Percentiles rank a stretch among this genome's conserved stretches.
phyloP scores from a whole-genome alignment of 2,329 filamentous ascomycete species.

The Calonectria ilicicola region DNA sequence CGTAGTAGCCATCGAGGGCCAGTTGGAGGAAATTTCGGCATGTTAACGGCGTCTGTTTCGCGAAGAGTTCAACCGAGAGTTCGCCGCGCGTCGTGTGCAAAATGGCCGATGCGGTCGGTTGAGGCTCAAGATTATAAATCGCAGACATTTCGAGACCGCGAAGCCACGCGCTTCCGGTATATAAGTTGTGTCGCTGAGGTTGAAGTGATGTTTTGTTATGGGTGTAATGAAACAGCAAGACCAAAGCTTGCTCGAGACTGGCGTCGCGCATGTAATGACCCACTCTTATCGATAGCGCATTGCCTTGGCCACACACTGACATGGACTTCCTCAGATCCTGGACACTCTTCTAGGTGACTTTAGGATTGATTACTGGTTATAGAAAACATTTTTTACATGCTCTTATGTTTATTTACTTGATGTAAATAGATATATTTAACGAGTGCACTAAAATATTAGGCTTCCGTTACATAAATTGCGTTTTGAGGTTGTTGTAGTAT shows the following conservation, averaged over 20 bases:
- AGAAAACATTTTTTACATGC: not conserved
- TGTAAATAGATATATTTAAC: too few species aligned
- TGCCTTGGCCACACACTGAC: not conserved
- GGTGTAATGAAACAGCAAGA: not conserved
- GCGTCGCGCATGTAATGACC: not conserved
- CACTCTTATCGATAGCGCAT: constrained; percentile 14
- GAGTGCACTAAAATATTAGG: too few species aligned
- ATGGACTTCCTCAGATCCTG: not conserved
- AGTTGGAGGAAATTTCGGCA: constrained; percentile 97
- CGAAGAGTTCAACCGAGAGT: constrained; percentile 92
- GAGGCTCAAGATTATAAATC: constrained; percentile 94
- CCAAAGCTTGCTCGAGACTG: not conserved
- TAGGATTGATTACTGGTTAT: not conserved
- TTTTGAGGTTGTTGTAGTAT: not conserved
- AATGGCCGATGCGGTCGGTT: constrained; percentile 91
- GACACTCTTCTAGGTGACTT: not conserved
- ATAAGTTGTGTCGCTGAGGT: not conserved
- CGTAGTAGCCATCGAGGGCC: constrained; percentile 95
- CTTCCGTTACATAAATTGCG: not conserved
- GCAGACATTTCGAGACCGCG: constrained; percentile 75
- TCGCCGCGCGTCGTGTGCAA: constrained; percentile 92
- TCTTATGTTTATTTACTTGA: too few species aligned
- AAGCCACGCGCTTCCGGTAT: not conserved
- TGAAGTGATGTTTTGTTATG: not conserved
- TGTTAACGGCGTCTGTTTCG: constrained; percentile 90